These are phyloP conservation scores for Fusarium coffeatum DNA, from an alignment of 2,329 filamentous ascomycete genomes.

Conservation along the genomic window DNA sequence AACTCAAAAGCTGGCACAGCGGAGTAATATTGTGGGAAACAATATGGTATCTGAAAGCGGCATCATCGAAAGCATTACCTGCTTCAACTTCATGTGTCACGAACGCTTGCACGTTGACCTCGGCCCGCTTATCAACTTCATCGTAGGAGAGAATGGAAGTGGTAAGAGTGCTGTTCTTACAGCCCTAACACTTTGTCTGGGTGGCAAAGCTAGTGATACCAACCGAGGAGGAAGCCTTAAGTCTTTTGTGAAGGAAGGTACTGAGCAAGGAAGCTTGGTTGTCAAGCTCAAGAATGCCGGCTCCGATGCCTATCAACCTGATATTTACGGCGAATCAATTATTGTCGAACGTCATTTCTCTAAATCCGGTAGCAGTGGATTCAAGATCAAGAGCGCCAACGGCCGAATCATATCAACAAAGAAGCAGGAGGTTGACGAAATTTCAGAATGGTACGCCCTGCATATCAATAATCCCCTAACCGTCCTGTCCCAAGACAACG, in stretches of 20 bases:
- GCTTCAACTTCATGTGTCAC: conserved; percentile 98
- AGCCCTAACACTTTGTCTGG: conserved; percentile 92
- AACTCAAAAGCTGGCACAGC: conserved; percentile 70
- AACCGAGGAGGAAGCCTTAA: conserved; percentile 92
- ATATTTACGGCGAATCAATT: conserved; percentile 86
- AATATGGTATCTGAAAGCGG: conserved; percentile 85
- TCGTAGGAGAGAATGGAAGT: conserved; percentile 96
- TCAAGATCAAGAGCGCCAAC: conserved; percentile 83
- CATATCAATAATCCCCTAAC: conserved; percentile 98
- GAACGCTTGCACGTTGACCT: conserved; percentile 81
- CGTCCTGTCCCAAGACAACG: conserved; percentile 93
- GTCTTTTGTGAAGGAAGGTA: conserved; percentile 89
- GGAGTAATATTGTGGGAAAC: conserved; percentile 63
- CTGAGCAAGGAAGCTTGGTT: conserved; percentile 78
- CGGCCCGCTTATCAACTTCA: conserved; percentile 97
- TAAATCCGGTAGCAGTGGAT: conserved; percentile 78
- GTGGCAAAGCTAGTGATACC: conserved; percentile 90
- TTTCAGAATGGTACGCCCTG: conserved; percentile 90
- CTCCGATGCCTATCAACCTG: conserved; percentile 82
- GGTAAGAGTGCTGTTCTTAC: conserved; percentile 97
- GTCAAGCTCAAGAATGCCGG: conserved; percentile 94
- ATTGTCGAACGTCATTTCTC: conserved; percentile 92
- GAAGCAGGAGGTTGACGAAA: conserved; percentile 88
- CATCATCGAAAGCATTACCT: conserved; percentile 88
- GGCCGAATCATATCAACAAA: conserved; percentile 82